Evolutionary conservation across 305 asterid genomes (phyloP).

Genomic region (Solanum hybrid): DNA sequence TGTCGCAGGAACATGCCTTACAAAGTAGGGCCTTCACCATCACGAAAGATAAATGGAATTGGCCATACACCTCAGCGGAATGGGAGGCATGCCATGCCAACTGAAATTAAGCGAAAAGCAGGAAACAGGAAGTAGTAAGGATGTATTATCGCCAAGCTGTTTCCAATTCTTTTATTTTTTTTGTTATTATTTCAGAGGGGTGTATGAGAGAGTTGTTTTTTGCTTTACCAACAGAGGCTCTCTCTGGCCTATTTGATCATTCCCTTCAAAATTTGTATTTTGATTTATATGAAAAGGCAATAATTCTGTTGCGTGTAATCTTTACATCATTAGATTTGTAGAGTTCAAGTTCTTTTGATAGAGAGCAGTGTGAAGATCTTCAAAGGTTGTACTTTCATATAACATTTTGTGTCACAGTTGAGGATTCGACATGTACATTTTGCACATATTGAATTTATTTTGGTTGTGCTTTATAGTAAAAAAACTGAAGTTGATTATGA

Average conservation of each 20-base stretch:
- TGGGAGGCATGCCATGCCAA: slow-evolving; percentile 32
- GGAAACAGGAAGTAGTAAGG: slow-evolving; percentile 50
- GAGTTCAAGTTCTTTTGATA: not conserved
- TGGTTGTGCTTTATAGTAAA: not conserved
- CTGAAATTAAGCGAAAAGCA: slow-evolving; percentile 57
- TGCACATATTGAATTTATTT: not conserved
- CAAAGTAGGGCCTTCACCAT: slow-evolving; percentile 53
- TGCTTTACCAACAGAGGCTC: not conserved
- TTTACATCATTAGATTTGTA: not conserved
- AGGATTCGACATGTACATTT: not conserved
- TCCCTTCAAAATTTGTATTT: not conserved
- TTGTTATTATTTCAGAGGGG: not conserved
- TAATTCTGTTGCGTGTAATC: not conserved
- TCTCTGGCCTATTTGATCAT: not conserved
- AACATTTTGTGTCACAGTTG: not conserved
- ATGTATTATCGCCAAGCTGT: not conserved
- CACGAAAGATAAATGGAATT: slow-evolving; percentile 39
- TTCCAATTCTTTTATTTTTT: slow-evolving; percentile 12
- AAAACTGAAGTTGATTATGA: not conserved
- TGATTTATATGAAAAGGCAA: slow-evolving; percentile 1
- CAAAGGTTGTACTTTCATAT: not conserved
- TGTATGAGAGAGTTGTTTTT: not conserved
- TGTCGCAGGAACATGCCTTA: slow-evolving; percentile 46
- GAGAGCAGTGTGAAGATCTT: not conserved
- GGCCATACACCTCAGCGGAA: slow-evolving; percentile 37